phyloP scores from a whole-genome alignment of 2,329 filamentous ascomycete genomes.

The Tolypocladium pustulatum region DNA sequence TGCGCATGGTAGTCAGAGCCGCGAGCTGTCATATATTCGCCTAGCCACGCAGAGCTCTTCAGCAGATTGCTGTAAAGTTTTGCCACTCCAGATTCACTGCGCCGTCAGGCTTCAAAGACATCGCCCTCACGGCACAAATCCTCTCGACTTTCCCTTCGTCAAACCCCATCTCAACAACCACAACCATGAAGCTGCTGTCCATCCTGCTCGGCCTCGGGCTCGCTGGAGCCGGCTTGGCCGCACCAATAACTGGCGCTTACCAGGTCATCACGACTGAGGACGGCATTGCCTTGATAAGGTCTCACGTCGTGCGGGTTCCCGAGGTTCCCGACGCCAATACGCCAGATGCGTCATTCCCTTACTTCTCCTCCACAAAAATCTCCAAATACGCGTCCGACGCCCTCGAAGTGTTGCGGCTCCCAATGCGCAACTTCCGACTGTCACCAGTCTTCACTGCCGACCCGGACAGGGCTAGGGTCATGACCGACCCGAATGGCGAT shows the following conservation, averaged over 20 bases:
- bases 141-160: neutral
- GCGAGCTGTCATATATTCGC: neutral
- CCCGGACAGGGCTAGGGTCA: constrained; percentile 1
- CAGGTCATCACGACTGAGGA: constrained; percentile 1
- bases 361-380: neutral
- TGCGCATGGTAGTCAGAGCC: neutral
- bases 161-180: neutral
- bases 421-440: neutral
- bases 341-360: neutral
- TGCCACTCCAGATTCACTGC: neutral
- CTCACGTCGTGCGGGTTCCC: constrained; percentile 4
- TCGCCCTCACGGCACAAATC: neutral
- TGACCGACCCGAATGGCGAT: constrained; percentile 9
- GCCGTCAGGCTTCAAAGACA: neutral
- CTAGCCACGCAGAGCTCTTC: neutral
- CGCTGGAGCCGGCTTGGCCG: constrained; percentile 2
- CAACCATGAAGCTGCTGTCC: constrained; percentile 1
- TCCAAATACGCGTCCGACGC: constrained; percentile 2
- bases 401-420: constrained; percentile 3
- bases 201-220: constrained; percentile 3
- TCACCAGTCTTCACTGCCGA: constrained; percentile 7
- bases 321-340: neutral
- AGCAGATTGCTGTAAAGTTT: neutral
- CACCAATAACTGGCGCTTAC: neutral
- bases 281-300: neutral